Evolutionary conservation across 179 eudicot species (phyloP), one percentile per base, ranked within the genome.

Genomic region (Gypsophila paniculata): DNA sequence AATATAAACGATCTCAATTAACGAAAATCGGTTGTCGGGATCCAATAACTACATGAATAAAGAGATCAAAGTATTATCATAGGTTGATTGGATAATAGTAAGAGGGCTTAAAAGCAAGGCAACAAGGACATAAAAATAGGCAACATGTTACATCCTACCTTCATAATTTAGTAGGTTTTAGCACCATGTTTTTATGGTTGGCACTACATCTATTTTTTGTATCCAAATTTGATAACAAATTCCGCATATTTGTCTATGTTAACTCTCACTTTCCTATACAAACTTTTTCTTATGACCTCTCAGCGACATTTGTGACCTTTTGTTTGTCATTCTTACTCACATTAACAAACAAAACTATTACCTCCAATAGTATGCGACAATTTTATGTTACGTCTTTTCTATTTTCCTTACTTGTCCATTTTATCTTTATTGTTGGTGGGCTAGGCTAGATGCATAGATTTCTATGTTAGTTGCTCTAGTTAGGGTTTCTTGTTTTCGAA

Each of bases 61-160:
- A n/a, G n/a, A n/a, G n/a, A n/a, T n/a, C n/a, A n/a, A n/a, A n/a
- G n/a, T n/a, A n/a, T n/a, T n/a, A n/a, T n/a, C n/a, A 29, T 29
- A 29, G 4, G 15, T 13, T 36, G 44, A 48, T 34, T 38, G 29
- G 52, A 52, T 25, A 26, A 29, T 18, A 51, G 12, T 42, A 42
- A 42, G 42, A 51, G 71, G 39, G 58, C 71, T 68, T 68, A 2
- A 25, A 68, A 51, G 71, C 60, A 68, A 68, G 71, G 71, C 71
- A 68, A 68, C 70, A 67, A 49, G 13, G 32, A 25, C 70, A 25
- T 64, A 67, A 17, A 17, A 4, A 38, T 1, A 46, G 6, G 23
- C 19, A 15, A 14, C 62, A 61, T 61, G 65, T 61, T 29, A 61
- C 65, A 34, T 61, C 65, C 42, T 3, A 61, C 64, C 64, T 13